These are phyloP conservation scores for Saitoella complicata DNA, from an alignment of 805 yeast genomes.

Conservation along the genomic window DNA sequence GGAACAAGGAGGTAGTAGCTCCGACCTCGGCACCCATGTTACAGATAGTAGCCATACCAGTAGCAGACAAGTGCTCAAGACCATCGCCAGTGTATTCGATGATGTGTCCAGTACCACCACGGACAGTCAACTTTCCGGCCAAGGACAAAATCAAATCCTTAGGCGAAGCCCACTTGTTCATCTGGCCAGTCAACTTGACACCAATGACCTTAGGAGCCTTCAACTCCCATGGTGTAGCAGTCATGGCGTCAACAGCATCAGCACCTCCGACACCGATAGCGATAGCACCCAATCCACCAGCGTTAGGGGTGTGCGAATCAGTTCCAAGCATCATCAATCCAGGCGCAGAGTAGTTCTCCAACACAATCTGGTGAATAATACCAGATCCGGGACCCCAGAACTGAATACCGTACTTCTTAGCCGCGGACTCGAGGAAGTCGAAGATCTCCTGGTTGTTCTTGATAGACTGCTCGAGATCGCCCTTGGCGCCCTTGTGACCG, in stretches of 20 bases:
- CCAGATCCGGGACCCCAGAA: conserved; percentile 99
- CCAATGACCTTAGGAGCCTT: conserved; percentile 94
- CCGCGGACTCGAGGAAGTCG: conserved; percentile 77
- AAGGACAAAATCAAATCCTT: conserved; percentile 86
- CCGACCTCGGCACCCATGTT: conserved; percentile 99
- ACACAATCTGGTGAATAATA: conserved; percentile 89
- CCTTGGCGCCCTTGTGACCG: conserved; percentile 80
- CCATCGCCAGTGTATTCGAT: conserved; percentile 96
- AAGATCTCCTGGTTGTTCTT: conserved; percentile 85
- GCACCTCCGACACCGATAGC: conserved; percentile 99
- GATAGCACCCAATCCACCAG: conserved; percentile 95
- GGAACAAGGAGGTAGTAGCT: conserved; percentile 96
- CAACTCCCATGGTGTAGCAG: conserved; percentile 90
- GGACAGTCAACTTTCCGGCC: conserved; percentile 88
- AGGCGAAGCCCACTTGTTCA: conserved; percentile 94
- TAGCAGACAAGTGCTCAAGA: conserved; percentile 79
- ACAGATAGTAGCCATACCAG: conserved; percentile 99
- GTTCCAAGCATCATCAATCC: conserved; percentile 95
- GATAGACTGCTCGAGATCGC: conserved; percentile 73
- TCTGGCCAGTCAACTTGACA: conserved; percentile 80
- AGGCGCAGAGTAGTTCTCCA: conserved; percentile 94
- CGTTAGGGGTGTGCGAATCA: conserved; percentile 95
- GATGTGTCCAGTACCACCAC: conserved; percentile 94
- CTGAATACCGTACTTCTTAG: conserved; percentile 90
- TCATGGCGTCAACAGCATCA: conserved; percentile 94